Evolutionary conservation across 164 flowering plant species (phyloP).

Genomic region (Kingdonia uniflora): DNA sequence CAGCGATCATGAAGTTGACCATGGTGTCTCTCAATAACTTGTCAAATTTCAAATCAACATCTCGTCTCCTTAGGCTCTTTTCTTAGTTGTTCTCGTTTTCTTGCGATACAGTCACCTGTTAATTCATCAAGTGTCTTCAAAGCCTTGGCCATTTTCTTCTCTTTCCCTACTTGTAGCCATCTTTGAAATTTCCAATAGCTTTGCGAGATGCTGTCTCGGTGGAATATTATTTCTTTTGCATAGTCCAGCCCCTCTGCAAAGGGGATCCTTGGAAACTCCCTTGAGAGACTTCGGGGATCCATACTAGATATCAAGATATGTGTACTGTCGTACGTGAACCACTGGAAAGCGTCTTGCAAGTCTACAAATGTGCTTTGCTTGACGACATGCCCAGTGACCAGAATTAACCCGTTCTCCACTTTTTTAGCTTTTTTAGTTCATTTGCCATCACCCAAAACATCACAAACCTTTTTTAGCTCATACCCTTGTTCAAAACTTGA

Average conservation of each 20-base stretch:
- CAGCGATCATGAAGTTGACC: constrained; percentile 37
- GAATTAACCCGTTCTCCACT: constrained; percentile 26
- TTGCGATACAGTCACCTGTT: constrained; percentile 12
- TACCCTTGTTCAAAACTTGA: constrained; percentile 29
- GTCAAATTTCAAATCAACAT: constrained; percentile 5
- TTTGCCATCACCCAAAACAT: constrained; percentile 37
- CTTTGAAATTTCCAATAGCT: constrained; percentile 30
- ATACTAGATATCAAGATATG: constrained; percentile 18
- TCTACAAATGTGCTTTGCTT: constrained; percentile 16
- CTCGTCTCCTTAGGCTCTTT: background rate
- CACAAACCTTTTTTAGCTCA: constrained; percentile 18
- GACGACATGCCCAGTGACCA: constrained; percentile 18
- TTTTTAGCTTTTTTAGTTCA: constrained; percentile 21
- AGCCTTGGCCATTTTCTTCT: constrained; percentile 23
- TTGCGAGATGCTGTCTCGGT: constrained; percentile 24
- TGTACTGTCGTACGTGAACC: constrained; percentile 25
- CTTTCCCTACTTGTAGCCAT: constrained; percentile 30
- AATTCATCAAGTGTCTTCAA: constrained; percentile 17
- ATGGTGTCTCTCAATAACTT: constrained; percentile 38
- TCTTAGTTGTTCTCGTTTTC: constrained; percentile 9
- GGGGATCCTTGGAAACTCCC: constrained; percentile 15
- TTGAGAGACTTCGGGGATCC: constrained; percentile 23
- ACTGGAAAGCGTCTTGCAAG: constrained; percentile 8
- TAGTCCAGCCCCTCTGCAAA: constrained; percentile 26
- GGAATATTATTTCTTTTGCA: constrained; percentile 17